A percentile compares a stretch with the other conserved stretches of the same genome.
Conservation (phyloP, 495 filamentous ascomycete genomes). For the Xylaria longipes region DNA sequence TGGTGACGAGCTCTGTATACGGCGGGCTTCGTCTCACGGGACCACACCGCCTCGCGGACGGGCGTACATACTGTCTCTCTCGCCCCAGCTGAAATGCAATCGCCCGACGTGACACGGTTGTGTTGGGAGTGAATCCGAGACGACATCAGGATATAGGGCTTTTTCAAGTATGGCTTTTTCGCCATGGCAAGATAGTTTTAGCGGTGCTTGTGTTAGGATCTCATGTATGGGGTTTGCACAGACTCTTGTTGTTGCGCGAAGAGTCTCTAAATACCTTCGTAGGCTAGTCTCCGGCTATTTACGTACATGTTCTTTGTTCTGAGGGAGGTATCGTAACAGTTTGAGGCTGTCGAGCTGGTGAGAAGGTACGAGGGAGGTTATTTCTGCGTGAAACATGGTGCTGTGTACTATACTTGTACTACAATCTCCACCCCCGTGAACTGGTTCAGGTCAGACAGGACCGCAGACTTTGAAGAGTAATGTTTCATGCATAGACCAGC, state of each 20-base stretch:
- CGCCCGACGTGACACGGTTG: neutral
- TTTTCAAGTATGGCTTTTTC: neutral
- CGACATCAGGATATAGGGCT: neutral
- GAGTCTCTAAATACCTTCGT: neutral
- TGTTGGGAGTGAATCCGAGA: neutral
- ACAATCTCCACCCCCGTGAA: neutral
- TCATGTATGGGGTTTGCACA: too few species aligned
- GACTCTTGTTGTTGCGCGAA: too few species aligned
- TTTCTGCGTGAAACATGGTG: neutral
- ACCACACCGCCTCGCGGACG: neutral
- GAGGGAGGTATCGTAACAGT: too few species aligned
- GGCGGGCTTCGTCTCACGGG: neutral
- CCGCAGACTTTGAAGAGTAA: too few species aligned
- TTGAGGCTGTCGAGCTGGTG: neutral
- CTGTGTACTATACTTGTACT: neutral
- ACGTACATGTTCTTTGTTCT: too few species aligned
- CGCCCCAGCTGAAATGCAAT: neutral
- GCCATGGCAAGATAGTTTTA: neutral
- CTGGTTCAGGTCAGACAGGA: neutral
- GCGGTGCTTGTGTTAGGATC: neutral
- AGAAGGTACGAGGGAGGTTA: neutral
- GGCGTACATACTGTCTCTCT: neutral
- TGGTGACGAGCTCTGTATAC: neutral
- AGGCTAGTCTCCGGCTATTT: neutral
- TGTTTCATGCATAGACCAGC: too few species aligned